phyloP scores from a whole-genome alignment of 495 filamentous ascomycete genomes.

The Tetracladium marchalianum region DNA sequence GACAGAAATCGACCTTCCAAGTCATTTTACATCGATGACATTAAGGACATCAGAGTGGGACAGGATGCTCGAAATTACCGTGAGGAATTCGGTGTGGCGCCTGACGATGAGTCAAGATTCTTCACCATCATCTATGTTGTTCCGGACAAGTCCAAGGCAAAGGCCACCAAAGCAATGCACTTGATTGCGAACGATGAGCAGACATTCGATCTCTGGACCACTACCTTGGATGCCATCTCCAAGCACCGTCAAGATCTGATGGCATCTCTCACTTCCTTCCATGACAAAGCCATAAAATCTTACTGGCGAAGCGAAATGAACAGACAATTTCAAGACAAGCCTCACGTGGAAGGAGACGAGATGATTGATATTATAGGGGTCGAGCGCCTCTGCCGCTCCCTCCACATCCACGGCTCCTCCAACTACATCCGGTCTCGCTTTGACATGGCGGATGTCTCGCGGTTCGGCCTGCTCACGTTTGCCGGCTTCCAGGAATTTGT shows the following conservation, averaged over 20 bases:
- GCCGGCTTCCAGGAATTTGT: constrained; percentile 76
- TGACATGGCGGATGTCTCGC: constrained; percentile 53
- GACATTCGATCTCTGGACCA: constrained; percentile 68
- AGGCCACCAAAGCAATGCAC: constrained; percentile 68
- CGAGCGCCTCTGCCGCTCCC: constrained; percentile 69
- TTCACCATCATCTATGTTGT: constrained; percentile 81
- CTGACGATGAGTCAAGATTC: constrained; percentile 57
- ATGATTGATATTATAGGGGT: constrained; percentile 66
- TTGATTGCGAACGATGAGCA: constrained; percentile 64
- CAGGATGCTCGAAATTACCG: constrained; percentile 82
- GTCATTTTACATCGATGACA: constrained; percentile 86
- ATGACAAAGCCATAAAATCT: constrained; percentile 66
- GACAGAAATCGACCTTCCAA: constrained; percentile 69
- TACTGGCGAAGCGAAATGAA: constrained; percentile 88
- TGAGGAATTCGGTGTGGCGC: constrained; percentile 63
- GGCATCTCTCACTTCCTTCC: constrained; percentile 69
- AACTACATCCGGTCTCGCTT: constrained; percentile 69
- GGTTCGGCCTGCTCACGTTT: constrained; percentile 57
- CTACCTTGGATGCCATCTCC: constrained; percentile 67
- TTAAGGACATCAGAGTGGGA: constrained; percentile 78
- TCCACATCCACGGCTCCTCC: constrained; percentile 81
- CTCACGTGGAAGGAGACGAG: constrained; percentile 50
- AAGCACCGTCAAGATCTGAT: constrained; percentile 82
- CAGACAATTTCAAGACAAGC: constrained; percentile 46
- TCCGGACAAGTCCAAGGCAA: constrained; percentile 54